Base-by-base conservation (phyloP, 2,329 filamentous ascomycete species). In the Claviceps pazoutovae region DNA sequence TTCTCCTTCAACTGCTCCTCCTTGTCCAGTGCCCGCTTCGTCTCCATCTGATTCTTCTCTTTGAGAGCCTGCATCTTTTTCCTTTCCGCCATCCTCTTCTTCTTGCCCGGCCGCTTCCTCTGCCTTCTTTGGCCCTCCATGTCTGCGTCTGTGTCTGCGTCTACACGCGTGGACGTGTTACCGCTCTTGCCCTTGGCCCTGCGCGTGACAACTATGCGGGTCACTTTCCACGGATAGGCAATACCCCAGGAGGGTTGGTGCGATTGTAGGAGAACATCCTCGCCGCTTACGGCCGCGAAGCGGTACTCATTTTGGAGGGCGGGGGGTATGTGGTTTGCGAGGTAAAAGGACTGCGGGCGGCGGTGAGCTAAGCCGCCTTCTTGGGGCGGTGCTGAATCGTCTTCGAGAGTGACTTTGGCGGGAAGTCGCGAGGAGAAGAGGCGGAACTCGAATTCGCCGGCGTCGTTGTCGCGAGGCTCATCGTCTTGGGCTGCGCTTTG, bases 1-100 rank as follows among this genome's bases (percentile, higher is more conserved):
- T 82, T 82, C 51, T 81, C 77, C 58, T 69, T 72, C 34, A 80
- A 56, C 48, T 75, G 72, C 56, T 79, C 73, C 59, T 80, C 78
- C 63, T 79, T 82, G 17, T 69, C 68, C 55, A 68, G 56, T 48
- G 66, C 58, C 51, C 69, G 65, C 56, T 67, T 70, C 56, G 63
- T 68, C 26, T 61, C 65, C 4, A 61, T 64, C 53, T 70, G 61
- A 34, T 69, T 68, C 53, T 62, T 68, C 56, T 72, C 68, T 57
- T 66, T 68, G 50, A 64, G 65, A 6, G 62, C 67, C 59, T 71
- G 71, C 34, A 68, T 67, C 54, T 68, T 71, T 52, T 66, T 71
- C 53, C 79, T 68, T 51, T 74, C 56, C 26, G 74, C 66, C 50
- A 82, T 74, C 51, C 80, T 71, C 53, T 68, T 67, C 64, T 79